Evolutionary conservation across 441 rosid genomes (phyloP), one percentile per base, ranked within the genome.

Genomic region (Theobroma grandiflorum): DNA sequence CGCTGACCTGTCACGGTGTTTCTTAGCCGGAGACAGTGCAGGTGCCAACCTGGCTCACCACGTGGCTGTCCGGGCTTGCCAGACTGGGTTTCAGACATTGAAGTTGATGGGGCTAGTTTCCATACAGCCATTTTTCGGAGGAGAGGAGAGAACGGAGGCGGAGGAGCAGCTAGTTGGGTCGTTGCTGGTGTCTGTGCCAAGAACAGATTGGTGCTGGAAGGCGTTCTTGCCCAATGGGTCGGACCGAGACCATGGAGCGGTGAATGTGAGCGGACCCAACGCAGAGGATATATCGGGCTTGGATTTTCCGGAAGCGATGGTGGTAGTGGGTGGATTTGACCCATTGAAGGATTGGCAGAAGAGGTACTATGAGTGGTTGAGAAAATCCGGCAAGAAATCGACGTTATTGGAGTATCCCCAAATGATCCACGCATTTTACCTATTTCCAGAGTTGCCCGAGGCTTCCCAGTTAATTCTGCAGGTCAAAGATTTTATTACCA

Each of bases 61-160:
- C 85, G 89, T 91, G 40, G 89, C 94, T 2, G 74, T 92, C 3
- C 79, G 87, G 42, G 77, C 87, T 0, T 82, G 86, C 42, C 63
- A 73, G 20, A 55, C 52, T 1, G 43, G 10, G 1, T 83, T 90
- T 73, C 22, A 42, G 65, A n/a, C 61, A 0, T 68, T 89, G 45
- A 88, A 80, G 40, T 58, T 89, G 2, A n/a, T 78, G 20, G 98
- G 98, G 15, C 15, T 93, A 4, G 43, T 95, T 37, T 76, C 91
- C 43, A 92, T 95, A 18, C 98, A 93, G 77, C 98, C 98, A 0
- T 90, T 84, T 82, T 91, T 95, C 78, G 97, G 97, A 11, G 97
- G 96, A 1, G 92, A 86, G 61, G 93, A 91, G 81, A 84, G 95
- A 64, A 93, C 98, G 6, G 93, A 88, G 58, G 82, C 97, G 15